A percentile compares a stretch with the other conserved stretches of the same genome.
Evolutionary conservation across 305 asterid species (phyloP).

Genomic region (Fraxinus paxiana): DNA sequence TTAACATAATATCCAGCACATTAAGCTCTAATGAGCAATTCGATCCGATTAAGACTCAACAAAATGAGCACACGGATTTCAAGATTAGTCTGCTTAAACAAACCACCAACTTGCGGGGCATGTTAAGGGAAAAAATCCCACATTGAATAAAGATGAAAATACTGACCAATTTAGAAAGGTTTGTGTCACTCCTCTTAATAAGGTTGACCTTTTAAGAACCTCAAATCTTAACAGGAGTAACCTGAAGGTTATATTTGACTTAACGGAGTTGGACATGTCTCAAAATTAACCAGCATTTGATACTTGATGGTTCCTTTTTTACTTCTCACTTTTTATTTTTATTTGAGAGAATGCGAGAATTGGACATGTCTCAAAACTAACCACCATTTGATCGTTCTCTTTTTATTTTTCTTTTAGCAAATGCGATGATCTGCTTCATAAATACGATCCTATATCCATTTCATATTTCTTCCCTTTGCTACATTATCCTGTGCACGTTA

Average conservation of each 20-base stretch:
- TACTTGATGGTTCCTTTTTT: background rate
- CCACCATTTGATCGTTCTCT: background rate
- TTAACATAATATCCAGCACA: too few relatives aligned
- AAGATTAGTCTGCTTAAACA: too few relatives aligned
- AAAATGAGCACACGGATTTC: too few relatives aligned
- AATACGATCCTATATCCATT: background rate
- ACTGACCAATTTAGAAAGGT: too few relatives aligned
- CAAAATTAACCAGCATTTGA: background rate
- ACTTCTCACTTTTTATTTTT: background rate
- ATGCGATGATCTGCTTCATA: background rate
- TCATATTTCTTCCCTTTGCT: background rate
- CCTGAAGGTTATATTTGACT: background rate
- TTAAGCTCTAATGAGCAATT: too few relatives aligned
- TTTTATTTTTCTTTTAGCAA: background rate
- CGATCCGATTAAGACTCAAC: too few relatives aligned
- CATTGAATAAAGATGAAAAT: too few relatives aligned
- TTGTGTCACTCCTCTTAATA: too few relatives aligned
- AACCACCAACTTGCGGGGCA: too few relatives aligned
- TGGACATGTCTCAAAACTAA: background rate
- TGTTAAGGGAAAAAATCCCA: too few relatives aligned
- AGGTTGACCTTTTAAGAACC: too few relatives aligned
- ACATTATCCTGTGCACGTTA: conserved; percentile 1
- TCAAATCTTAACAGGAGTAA: background rate
- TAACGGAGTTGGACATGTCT: background rate
- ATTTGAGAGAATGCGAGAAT: background rate